Conservation (phyloP, 148 eudicot species). For the Rhododendron simsii region DNA sequence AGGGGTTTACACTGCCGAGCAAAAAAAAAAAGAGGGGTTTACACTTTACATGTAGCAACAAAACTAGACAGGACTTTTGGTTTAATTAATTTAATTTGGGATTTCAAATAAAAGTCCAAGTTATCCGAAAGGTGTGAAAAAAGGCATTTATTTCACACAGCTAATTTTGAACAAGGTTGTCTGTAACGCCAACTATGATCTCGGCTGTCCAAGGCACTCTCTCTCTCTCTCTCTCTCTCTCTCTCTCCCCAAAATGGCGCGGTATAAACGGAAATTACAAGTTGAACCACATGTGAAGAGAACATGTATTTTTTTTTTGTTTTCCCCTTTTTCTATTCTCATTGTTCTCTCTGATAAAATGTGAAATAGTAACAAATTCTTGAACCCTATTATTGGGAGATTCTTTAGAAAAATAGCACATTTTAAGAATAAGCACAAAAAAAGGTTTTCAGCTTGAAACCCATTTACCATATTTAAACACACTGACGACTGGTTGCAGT, state of each 20-base stretch:
- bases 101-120: neutral
- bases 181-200: constrained; percentile 18
- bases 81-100: constrained; percentile 5
- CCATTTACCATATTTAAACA: neutral
- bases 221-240: neutral
- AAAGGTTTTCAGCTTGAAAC: neutral
- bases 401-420: neutral
- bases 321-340: neutral
- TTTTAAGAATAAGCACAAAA: neutral
- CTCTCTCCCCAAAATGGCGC: neutral
- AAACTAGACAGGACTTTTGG: neutral
- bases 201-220: neutral
- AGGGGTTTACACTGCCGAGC: no score
- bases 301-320: neutral
- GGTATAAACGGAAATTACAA: constrained; percentile 6
- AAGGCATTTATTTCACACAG: constrained; percentile 13
- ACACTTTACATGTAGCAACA: neutral
- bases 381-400: neutral
- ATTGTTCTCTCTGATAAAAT: neutral
- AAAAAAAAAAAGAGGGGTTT: constrained; percentile 4
- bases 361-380: neutral
- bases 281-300: neutral
- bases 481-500: neutral
- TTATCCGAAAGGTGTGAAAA: neutral
- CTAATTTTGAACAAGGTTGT: constrained; percentile 7